Evolutionary conservation across 1,139 yeast genomes (phyloP), one percentile per base, ranked within the genome.

Genomic region (Tardiomyces blankii): DNA sequence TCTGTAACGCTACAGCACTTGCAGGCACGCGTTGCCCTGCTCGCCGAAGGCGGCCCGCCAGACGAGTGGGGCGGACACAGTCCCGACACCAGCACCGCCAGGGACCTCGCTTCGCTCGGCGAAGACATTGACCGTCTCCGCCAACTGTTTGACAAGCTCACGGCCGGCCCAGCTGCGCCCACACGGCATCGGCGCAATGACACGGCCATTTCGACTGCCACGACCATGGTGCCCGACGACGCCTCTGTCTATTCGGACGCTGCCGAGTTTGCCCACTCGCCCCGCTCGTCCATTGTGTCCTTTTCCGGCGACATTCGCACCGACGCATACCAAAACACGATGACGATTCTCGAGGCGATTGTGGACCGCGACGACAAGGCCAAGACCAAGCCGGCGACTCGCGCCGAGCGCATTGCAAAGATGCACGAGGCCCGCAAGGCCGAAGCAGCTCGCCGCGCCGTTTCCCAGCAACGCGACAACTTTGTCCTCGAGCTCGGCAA

Each of bases 401-500:
- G 39, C 39, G 19, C 39, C 3, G 39, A 35, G 21, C 39, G 39
- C 19, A 35, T 35, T 9, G 39, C 39, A 3, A 8, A 9, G 18
- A n/a, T 35, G 19, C 18, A 16, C 3, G 19, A 14, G 18, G 39
- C 18, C n/a, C 39, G 39, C 19, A 3, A 14, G 19, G 39, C 39
- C 4, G 39, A 35, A 13, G 11, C 19, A 3, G 13, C 9, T 3
- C 39, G 39, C 11, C 19, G 19, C 11, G 19, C 13, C 4, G 39
- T 14, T 5, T 30, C 35, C 5, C 35, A 30, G 9, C 39, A 35
- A 19, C 39, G 39, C 13, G 39, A 16, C 39, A n/a, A 35, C 19
- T 14, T 35, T n/a, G 39, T 35, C 13, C 39, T 35, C 21, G 39
- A 35, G 19, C 39, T 35, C 35, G 35, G 35, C 35, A 30, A 30